Base-by-base conservation (phyloP, 2,329 filamentous ascomycete genomes). In the Alternaria brassicae region DNA sequence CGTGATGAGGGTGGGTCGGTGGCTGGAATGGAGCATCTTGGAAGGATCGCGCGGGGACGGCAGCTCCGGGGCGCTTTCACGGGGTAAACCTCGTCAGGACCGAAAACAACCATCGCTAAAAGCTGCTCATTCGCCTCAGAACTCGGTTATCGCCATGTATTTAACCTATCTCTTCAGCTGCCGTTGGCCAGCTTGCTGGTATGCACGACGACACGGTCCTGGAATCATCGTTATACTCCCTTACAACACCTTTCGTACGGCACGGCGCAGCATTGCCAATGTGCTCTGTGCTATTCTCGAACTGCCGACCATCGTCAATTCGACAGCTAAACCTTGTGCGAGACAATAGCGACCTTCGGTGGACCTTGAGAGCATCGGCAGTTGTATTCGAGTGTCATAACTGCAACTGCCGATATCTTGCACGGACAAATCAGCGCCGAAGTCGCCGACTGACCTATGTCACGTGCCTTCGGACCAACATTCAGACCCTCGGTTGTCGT, bases 331-430 rank as follows among this genome's bases (percentile, higher is more conserved):
- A 41, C 49, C 57, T 51, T 48, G 60, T 42, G 53, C 41, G 36
- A 57, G 51, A 60, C 21, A 19, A 59, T 55, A 53, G 37, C 50
- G 49, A 58, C n/a, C 27, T 58, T 36, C 44, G 53, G 55, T 63
- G 61, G 53, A 42, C 47, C 48, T 58, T 57, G 27, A 23, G n/a
- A 39, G 25, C 10, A 30, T 54, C 65, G 65, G 65, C 65, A 68
- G 65, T 68, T 68, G 61, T 48, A 23, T 54, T 59, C 47, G 47
- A 53, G 41, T 53, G 51, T 58, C 54, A 56, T 51, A 53, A 44
- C n/a, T 50, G 40, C 63, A 68, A 65, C 56, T 68, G 66, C 66
- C 66, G 66, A 60, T 52, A 39, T 47, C 41, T 39, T 40, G 44
- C 41, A 13, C 56, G 48, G 34, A 25, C 17, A 8, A 34, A 37